Evolutionary conservation across 208 protist species (phyloP).

Genomic region (Herpetomonas samuelpessoai): DNA sequence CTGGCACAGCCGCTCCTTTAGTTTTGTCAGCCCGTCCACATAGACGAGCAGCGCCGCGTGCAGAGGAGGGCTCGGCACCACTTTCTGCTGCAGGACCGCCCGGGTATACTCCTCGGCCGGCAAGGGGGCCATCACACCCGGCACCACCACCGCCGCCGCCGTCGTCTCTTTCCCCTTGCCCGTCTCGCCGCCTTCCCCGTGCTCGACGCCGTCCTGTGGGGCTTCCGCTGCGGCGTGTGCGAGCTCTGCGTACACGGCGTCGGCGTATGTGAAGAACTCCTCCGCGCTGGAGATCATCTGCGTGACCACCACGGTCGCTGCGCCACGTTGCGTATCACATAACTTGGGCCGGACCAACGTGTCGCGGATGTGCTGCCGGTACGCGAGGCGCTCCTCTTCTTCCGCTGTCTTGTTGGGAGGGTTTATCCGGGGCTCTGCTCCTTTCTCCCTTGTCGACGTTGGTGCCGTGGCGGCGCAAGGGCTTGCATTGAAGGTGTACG

Average conservation of each 20-base stretch:
- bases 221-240: slow-evolving; percentile 6
- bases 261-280: slow-evolving; percentile 27
- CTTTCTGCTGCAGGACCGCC: slow-evolving; percentile 21
- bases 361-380: too few species aligned
- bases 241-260: slow-evolving; percentile 18
- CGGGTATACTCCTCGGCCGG: slow-evolving; percentile 22
- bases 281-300: slow-evolving; percentile 30
- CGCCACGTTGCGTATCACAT: not conserved
- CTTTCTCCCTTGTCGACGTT: too few species aligned
- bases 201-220: not conserved
- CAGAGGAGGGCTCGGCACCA: slow-evolving; percentile 22
- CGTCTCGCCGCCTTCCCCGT: not conserved
- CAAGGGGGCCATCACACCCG: slow-evolving; percentile 25
- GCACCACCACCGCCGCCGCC: slow-evolving; percentile 17
- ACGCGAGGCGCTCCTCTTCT: too few species aligned
- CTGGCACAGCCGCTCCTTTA: too few species aligned
- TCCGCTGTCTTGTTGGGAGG: too few species aligned
- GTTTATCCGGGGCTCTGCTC: too few species aligned
- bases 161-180: not conserved
- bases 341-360: slow-evolving; percentile 2
- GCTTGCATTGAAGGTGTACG: too few species aligned
- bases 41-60: slow-evolving; percentile 23
- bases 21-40: slow-evolving; percentile 9
- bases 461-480: too few species aligned
- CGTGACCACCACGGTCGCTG: slow-evolving; percentile 26